These are phyloP conservation scores for Tritrichomonas foetus DNA, from an alignment of 208 protist genomes.

Conservation along the genomic window DNA sequence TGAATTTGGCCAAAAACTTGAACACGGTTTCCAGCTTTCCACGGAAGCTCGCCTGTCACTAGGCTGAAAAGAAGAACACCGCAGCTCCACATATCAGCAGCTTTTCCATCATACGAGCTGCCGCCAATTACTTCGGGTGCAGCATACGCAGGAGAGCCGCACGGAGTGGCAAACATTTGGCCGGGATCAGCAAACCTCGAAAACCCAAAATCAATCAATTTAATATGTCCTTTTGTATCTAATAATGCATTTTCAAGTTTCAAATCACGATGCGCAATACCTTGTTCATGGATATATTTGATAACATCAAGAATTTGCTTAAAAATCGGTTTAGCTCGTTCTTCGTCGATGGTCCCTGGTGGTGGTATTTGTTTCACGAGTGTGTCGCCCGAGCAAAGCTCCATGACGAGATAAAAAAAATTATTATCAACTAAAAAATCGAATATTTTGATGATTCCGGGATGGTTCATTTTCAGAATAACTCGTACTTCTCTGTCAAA, in stretches of 20 bases:
- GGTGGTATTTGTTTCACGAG: constrained; percentile 45
- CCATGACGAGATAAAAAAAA: constrained; percentile 51
- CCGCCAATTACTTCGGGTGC: neutral
- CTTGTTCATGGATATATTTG: constrained; percentile 46
- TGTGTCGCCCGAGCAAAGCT: constrained; percentile 48
- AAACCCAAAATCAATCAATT: constrained; percentile 34
- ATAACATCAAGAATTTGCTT: constrained; percentile 40
- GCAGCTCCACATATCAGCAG: neutral
- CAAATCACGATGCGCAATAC: constrained; percentile 44
- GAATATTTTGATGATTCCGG: constrained; percentile 9
- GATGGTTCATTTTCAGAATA: constrained; percentile 28
- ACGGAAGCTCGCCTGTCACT: neutral
- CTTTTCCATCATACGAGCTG: neutral
- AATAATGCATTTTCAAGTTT: constrained; percentile 34
- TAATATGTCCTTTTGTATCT: neutral
- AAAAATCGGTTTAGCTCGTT: constrained; percentile 34
- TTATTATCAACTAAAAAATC: neutral
- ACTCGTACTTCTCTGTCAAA: neutral
- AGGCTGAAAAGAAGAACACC: neutral
- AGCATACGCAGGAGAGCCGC: neutral
- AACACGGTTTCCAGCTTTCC: neutral
- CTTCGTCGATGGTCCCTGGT: constrained; percentile 38
- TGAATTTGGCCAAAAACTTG: neutral
- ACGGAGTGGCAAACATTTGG: neutral
- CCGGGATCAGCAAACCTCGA: neutral